phyloP scores from a whole-genome alignment of 768 basidiomycete species.

The Boletus sp. region DNA sequence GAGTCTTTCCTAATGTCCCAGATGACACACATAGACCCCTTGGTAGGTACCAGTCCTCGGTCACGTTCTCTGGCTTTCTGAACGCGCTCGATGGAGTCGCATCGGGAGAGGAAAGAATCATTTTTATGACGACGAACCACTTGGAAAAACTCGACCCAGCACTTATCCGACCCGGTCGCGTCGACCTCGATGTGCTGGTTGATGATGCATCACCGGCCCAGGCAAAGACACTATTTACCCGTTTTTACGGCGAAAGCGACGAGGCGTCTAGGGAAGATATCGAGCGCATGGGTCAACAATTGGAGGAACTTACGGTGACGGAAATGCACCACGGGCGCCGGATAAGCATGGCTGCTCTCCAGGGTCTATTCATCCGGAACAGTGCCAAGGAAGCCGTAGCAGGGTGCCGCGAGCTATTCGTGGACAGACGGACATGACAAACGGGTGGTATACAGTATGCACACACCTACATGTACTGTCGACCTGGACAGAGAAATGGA shows the following conservation, averaged over 20 bases:
- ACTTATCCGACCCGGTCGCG: constrained; percentile 91
- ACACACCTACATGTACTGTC: constrained; percentile 1
- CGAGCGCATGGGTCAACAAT: constrained; percentile 44
- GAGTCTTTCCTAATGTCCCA: constrained; percentile 26
- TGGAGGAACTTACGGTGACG: constrained; percentile 52
- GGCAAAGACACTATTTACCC: constrained; percentile 70
- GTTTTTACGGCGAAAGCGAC: constrained; percentile 70
- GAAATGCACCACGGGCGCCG: constrained; percentile 51
- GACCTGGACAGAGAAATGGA: neutral
- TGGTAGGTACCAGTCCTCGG: constrained; percentile 83
- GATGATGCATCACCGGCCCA: constrained; percentile 86
- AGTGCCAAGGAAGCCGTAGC: constrained; percentile 52
- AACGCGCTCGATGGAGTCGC: constrained; percentile 98
- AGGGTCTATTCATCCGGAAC: constrained; percentile 90
- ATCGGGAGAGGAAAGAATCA: constrained; percentile 94
- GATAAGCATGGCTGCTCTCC: constrained; percentile 94
- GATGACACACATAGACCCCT: constrained; percentile 10
- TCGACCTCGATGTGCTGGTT: constrained; percentile 80
- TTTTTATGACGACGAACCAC: constrained; percentile 99
- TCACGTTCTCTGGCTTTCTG: constrained; percentile 96
- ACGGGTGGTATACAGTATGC: constrained; percentile 8
- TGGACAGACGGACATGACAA: constrained; percentile 28
- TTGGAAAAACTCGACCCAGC: constrained; percentile 86
- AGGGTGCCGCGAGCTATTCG: constrained; percentile 44
- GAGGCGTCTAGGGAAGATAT: constrained; percentile 34